A percentile compares a stretch with the other conserved stretches of the same genome.
phyloP scores from a whole-genome alignment of 2,329 filamentous ascomycete species.

The Colletotrichum tamarilloi region DNA sequence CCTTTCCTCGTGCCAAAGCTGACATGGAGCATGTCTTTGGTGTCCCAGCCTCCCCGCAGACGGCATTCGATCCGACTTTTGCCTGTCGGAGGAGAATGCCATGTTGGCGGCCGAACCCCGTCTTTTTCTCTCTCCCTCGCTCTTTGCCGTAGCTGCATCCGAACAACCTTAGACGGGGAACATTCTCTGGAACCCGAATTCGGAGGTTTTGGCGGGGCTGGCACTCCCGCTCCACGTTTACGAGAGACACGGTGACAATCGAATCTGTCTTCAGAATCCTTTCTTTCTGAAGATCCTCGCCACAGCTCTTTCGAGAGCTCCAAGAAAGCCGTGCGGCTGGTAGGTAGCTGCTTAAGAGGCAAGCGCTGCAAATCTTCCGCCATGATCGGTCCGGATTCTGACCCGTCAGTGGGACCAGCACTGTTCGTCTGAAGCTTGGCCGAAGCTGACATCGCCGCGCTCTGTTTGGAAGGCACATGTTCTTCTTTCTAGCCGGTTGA shows the following conservation, averaged over 20 bases:
- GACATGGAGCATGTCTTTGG: neutral
- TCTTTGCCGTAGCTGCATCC: slow-evolving; percentile 9
- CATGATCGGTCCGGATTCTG: neutral
- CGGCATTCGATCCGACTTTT: neutral
- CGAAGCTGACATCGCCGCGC: slow-evolving; percentile 20
- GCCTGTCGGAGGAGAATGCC: neutral
- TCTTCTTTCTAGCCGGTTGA: neutral
- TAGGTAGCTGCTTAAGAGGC: neutral
- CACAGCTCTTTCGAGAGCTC: neutral
- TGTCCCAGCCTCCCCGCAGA: neutral
- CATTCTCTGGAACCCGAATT: slow-evolving; percentile 9
- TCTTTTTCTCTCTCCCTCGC: neutral
- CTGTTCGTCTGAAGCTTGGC: slow-evolving; percentile 18
- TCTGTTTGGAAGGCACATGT: neutral
- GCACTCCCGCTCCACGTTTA: slow-evolving; percentile 2
- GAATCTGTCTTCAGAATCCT: neutral
- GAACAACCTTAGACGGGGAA: slow-evolving; percentile 2
- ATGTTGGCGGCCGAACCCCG: neutral
- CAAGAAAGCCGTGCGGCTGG: too few species aligned
- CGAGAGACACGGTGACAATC: neutral
- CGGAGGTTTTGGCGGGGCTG: slow-evolving; percentile 21
- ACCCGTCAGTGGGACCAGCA: neutral
- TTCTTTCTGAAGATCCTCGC: slow-evolving; percentile 10
- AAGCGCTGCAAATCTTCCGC: slow-evolving; percentile 1
- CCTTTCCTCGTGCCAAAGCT: neutral